Conservation (phyloP, 225 moss, liverwort and hornwort genomes). For the Ulota crispa region DNA sequence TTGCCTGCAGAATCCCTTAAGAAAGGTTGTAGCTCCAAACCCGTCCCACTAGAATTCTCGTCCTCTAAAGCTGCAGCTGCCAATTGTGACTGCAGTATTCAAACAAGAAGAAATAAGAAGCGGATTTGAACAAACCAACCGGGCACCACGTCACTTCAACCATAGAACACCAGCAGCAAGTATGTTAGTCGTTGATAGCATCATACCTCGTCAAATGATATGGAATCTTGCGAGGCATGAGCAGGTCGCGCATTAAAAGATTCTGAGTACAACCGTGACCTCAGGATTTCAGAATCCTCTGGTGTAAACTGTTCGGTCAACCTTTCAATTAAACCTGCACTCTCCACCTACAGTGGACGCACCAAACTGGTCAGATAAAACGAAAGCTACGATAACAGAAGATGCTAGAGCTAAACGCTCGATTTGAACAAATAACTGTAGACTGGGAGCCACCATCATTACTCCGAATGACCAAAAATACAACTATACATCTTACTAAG, state of each 20-base stretch:
- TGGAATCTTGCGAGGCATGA: slow-evolving; percentile 66
- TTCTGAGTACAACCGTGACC: slow-evolving; percentile 56
- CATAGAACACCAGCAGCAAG: not conserved
- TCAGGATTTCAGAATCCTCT: slow-evolving; percentile 49
- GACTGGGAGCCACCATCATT: not conserved
- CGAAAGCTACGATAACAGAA: not conserved
- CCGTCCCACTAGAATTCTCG: slow-evolving; percentile 49
- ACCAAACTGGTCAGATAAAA: slow-evolving; percentile 4
- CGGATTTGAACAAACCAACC: not conserved
- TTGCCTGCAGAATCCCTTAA: slow-evolving; percentile 54
- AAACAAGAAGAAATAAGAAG: not conserved
- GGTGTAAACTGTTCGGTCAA: slow-evolving; percentile 70
- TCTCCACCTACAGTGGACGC: slow-evolving; percentile 52
- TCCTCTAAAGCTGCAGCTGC: slow-evolving; percentile 43
- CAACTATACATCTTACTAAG: not conserved
- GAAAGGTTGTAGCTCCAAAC: slow-evolving; percentile 50
- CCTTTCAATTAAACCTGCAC: slow-evolving; percentile 61
- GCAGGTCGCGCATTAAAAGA: slow-evolving; percentile 50
- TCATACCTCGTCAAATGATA: slow-evolving; percentile 81
- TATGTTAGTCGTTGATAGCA: not conserved
- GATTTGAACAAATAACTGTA: not conserved
- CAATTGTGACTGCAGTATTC: slow-evolving; percentile 41
- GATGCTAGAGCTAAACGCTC: not conserved
- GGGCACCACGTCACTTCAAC: not conserved
- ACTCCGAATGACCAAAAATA: not conserved